These are phyloP conservation scores for Naegleria gruberi DNA, from an alignment of 208 protist genomes.

Conservation along the genomic window DNA sequence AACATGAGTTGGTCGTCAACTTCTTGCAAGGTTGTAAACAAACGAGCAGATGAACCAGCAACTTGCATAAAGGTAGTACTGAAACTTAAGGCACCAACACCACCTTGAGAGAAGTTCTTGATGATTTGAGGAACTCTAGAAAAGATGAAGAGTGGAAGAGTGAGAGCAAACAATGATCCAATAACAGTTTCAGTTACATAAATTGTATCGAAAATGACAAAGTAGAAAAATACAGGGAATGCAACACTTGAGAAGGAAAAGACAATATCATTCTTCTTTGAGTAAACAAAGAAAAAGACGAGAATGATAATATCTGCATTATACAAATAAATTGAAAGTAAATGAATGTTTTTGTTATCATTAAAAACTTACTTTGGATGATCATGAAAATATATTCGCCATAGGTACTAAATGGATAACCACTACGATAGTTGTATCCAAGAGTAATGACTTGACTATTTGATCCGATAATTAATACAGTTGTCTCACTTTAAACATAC, in stretches of 20 bases:
- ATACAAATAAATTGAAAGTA: neutral
- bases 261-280: neutral
- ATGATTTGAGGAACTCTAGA: constrained; percentile 6
- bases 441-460: neutral
- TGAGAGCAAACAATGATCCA: neutral
- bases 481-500: neutral
- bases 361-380: neutral
- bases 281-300: neutral
- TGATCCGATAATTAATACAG: neutral
- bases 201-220: neutral
- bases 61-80: neutral
- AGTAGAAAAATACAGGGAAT: neutral
- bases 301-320: constrained; percentile 11
- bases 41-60: neutral
- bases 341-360: no score
- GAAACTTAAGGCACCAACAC: neutral
- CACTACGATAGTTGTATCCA: neutral
- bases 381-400: constrained; percentile 20
- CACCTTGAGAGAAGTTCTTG: neutral
- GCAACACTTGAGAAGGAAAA: neutral
- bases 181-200: neutral
- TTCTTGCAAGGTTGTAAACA: constrained; percentile 25
- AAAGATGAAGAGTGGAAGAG: neutral
- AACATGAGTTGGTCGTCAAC: constrained; percentile 16
- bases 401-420: constrained; percentile 19